These are phyloP conservation scores for Coemansia sp. DNA, from an alignment of 371 early-diverging fungal species.

Conservation along the genomic window DNA sequence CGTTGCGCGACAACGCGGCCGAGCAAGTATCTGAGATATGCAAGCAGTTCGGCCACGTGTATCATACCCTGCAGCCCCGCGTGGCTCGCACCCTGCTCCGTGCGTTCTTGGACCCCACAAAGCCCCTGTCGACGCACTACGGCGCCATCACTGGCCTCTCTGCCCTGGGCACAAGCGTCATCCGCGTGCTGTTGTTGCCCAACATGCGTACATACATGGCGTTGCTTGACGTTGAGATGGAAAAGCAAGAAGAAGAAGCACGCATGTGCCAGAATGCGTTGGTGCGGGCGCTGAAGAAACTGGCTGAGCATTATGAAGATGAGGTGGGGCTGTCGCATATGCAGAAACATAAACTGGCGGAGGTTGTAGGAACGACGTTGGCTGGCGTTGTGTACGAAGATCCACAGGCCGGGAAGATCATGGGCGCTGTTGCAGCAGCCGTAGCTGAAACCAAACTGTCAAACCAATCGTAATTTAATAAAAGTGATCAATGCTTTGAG, in stretches of 20 bases:
- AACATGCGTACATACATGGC: conserved; percentile 57
- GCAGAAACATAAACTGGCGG: conserved; percentile 23
- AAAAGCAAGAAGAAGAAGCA: conserved; percentile 35
- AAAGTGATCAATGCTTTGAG: not conserved
- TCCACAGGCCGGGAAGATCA: conserved; percentile 23
- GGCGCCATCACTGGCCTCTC: conserved; percentile 85
- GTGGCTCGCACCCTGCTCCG: conserved; percentile 83
- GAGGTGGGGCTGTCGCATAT: conserved; percentile 16
- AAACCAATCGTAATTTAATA: not conserved
- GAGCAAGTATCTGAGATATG: conserved; percentile 70
- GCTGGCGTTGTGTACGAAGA: conserved; percentile 40
- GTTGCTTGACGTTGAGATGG: conserved; percentile 44
- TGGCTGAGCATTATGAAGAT: conserved; percentile 12
- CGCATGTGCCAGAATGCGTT: conserved; percentile 34
- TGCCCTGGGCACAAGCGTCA: conserved; percentile 75
- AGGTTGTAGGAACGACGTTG: conserved; percentile 36
- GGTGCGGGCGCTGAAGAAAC: conserved; percentile 19
- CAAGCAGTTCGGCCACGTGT: conserved; percentile 68
- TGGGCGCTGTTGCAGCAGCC: conserved; percentile 32
- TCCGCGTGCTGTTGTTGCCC: conserved; percentile 71
- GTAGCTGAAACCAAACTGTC: conserved; percentile 11
- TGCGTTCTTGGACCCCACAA: conserved; percentile 83
- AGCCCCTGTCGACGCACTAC: conserved; percentile 79
- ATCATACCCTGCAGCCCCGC: conserved; percentile 85
- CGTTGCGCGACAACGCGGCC: conserved; percentile 77